A percentile compares a stretch with the other conserved stretches of the same genome.
phyloP scores from a whole-genome alignment of 148 eudicot species.

The Talinum fruticosum region DNA sequence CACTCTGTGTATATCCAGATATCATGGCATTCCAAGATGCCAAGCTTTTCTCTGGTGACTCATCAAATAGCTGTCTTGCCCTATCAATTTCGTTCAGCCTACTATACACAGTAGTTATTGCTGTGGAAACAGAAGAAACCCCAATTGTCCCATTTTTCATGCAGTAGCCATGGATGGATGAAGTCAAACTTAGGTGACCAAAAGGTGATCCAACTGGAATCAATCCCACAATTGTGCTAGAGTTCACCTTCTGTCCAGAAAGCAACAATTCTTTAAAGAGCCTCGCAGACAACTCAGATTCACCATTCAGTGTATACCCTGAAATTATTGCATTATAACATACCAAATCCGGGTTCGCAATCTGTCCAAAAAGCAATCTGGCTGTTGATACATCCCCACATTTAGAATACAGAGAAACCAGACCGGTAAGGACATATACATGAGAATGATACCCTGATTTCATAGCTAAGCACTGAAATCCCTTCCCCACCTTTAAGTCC shows the following conservation, averaged over 20 bases:
- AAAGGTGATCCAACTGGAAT: slow-evolving; percentile 63
- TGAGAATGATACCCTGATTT: slow-evolving; percentile 52
- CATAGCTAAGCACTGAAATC: slow-evolving; percentile 52
- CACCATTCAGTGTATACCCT: slow-evolving; percentile 51
- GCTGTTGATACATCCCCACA: slow-evolving; percentile 57
- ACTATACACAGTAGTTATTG: slow-evolving; percentile 65
- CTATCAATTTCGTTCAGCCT: slow-evolving; percentile 59
- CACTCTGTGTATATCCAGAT: slow-evolving; percentile 76
- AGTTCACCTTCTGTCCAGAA: slow-evolving; percentile 45
- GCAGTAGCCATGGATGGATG: slow-evolving; percentile 53
- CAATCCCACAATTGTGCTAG: slow-evolving; percentile 67
- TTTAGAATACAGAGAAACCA: slow-evolving; percentile 68
- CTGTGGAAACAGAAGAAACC: slow-evolving; percentile 60
- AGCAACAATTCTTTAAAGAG: slow-evolving; percentile 50
- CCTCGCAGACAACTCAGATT: slow-evolving; percentile 40
- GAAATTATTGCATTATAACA: slow-evolving; percentile 81
- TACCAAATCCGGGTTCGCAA: slow-evolving; percentile 53
- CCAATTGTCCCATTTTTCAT: slow-evolving; percentile 44
- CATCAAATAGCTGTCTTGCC: slow-evolving; percentile 66
- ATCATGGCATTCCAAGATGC: slow-evolving; percentile 93
- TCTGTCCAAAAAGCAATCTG: slow-evolving; percentile 45
- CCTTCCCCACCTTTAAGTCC: slow-evolving; percentile 55
- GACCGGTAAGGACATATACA: slow-evolving; percentile 56
- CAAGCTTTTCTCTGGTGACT: slow-evolving; percentile 49
- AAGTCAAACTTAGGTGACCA: slow-evolving; percentile 46